These are phyloP conservation scores for Cicer arietinum DNA, from an alignment of 306 rosid species.

Conservation along the genomic window DNA sequence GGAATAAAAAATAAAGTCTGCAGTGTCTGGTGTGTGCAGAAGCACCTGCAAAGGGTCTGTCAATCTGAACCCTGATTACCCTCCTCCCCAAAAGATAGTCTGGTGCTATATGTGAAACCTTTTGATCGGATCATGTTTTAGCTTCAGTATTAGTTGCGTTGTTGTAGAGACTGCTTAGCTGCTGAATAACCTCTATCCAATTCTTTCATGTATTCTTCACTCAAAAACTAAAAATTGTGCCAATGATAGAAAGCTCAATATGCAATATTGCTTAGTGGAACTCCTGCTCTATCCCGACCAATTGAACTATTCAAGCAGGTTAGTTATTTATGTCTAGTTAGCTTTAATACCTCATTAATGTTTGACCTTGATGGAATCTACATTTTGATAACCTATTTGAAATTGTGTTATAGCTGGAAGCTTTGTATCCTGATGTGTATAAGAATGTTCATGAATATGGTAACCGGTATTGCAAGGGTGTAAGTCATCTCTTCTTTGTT, in stretches of 20 bases:
- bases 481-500: slow-evolving; percentile 59
- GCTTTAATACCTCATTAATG: slow-evolving; percentile 21
- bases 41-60: slow-evolving; percentile 24
- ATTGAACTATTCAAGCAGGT: slow-evolving; percentile 96
- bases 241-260: slow-evolving; percentile 81
- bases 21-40: slow-evolving; percentile 23
- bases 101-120: slow-evolving; percentile 34
- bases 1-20: neutral
- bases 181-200: slow-evolving; percentile 31
- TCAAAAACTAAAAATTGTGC: slow-evolving; percentile 21
- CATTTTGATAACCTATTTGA: slow-evolving; percentile 41
- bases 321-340: slow-evolving; percentile 24
- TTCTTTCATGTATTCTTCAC: slow-evolving; percentile 36
- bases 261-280: slow-evolving; percentile 93
- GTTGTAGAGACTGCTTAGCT: neutral
- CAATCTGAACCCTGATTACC: slow-evolving; percentile 31
- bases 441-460: slow-evolving; percentile 93
- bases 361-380: slow-evolving; percentile 28
- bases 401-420: slow-evolving; percentile 79
- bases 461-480: slow-evolving; percentile 95
- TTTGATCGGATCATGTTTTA: slow-evolving; percentile 15
- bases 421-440: slow-evolving; percentile 88
- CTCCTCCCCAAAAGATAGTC: slow-evolving; percentile 23
- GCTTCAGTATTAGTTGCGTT: slow-evolving; percentile 19
- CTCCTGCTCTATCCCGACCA: slow-evolving; percentile 97